Evolutionary conservation across 352 stramenopile species (phyloP).

Genomic region (Phytophthora vignae): DNA sequence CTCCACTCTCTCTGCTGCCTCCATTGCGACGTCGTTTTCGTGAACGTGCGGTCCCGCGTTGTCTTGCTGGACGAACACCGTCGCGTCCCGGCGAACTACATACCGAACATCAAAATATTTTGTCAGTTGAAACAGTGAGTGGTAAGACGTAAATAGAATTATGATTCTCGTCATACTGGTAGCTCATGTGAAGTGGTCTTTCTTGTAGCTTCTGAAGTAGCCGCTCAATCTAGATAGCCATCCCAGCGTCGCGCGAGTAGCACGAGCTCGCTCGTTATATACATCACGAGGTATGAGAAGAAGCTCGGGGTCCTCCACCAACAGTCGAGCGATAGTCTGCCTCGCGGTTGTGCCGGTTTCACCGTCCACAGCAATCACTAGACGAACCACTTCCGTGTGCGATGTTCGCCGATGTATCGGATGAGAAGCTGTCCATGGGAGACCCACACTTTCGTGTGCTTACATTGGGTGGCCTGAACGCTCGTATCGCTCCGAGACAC

Average conservation of each 20-base stretch:
- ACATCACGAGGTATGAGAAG: constrained; percentile 3
- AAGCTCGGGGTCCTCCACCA: background rate
- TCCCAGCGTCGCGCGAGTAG: background rate
- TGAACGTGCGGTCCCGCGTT: background rate
- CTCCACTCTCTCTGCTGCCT: background rate
- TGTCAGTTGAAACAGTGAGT: too few species aligned
- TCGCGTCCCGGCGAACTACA: too few species aligned
- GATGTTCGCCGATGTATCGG: constrained; percentile 11
- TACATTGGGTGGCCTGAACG: too few species aligned
- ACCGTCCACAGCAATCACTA: background rate
- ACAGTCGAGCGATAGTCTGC: background rate
- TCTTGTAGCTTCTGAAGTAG: constrained; percentile 2
- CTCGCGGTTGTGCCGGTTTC: constrained; percentile 5
- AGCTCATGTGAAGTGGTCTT: background rate
- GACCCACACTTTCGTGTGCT: too few species aligned
- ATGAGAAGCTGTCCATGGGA: constrained; percentile 6
- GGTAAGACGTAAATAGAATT: too few species aligned
- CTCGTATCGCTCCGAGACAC: too few species aligned
- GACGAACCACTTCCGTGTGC: background rate
- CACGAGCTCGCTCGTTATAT: constrained; percentile 11
- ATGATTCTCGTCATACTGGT: constrained; percentile 1
- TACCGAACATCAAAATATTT: too few species aligned
- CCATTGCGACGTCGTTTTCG: background rate
- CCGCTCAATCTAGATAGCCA: background rate
- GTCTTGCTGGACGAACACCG: too few species aligned